phyloP scores from a whole-genome alignment of 345 rosid species.

The Xanthoceras sorbifolium region DNA sequence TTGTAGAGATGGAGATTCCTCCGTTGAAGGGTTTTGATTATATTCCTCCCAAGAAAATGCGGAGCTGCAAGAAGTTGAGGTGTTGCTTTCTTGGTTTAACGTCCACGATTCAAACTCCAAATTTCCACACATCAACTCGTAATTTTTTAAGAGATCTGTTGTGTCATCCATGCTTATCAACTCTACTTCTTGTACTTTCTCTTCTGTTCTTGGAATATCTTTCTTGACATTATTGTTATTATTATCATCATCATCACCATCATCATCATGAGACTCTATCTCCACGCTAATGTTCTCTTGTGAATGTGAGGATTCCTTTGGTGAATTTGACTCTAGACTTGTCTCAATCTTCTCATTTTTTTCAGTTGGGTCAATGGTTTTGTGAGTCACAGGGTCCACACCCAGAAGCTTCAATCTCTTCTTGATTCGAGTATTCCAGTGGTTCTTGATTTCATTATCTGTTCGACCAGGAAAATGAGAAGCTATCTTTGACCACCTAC shows the following conservation, averaged over 20 bases:
- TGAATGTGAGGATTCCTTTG: slow-evolving; percentile 22
- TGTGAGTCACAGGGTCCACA: slow-evolving; percentile 62
- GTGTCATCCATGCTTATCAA: slow-evolving; percentile 26
- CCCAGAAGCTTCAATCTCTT: slow-evolving; percentile 75
- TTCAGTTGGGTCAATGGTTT: slow-evolving; percentile 34
- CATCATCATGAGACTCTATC: slow-evolving; percentile 19
- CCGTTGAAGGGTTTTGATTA: slow-evolving; percentile 24
- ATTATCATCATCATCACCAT: slow-evolving; percentile 3
- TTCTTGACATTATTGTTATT: slow-evolving; percentile 13
- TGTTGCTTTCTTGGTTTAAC: slow-evolving; percentile 35
- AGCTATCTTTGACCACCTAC: slow-evolving; percentile 95
- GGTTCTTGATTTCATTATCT: slow-evolving; percentile 93
- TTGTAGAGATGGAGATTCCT: slow-evolving; percentile 35
- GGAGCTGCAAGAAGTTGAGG: slow-evolving; percentile 42
- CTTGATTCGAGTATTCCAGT: slow-evolving; percentile 91
- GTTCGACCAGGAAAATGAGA: slow-evolving; percentile 90
- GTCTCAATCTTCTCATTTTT: slow-evolving; percentile 24
- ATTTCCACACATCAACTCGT: slow-evolving; percentile 42
- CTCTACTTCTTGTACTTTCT: slow-evolving; percentile 13
- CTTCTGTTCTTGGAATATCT: slow-evolving; percentile 2
- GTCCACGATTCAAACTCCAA: slow-evolving; percentile 36
- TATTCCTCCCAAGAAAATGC: slow-evolving; percentile 38
- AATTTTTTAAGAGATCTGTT: slow-evolving; percentile 32
- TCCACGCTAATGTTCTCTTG: slow-evolving; percentile 26
- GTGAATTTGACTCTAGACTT: slow-evolving; percentile 2